Evolutionary conservation across 139 green algal species (phyloP).

Genomic region (Deuterostichococcus epilithicus): DNA sequence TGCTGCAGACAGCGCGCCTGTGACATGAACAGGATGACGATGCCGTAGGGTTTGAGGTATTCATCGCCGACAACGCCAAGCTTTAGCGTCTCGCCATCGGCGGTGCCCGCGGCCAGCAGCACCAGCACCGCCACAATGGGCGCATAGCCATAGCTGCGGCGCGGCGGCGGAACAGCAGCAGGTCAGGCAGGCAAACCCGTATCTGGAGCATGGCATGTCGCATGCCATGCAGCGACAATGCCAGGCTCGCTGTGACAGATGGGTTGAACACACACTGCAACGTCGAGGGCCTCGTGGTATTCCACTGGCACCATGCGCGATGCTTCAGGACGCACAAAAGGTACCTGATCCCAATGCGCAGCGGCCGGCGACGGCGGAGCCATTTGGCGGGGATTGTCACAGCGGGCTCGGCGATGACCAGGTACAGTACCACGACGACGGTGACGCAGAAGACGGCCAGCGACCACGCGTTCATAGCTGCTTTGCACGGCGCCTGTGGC

Average conservation of each 20-base stretch:
- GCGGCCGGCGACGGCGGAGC: neutral
- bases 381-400: constrained; percentile 3
- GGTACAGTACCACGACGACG: constrained; percentile 6
- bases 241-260: no score
- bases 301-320: no score
- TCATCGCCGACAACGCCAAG: constrained; percentile 33
- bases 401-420: constrained; percentile 16
- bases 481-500: no score
- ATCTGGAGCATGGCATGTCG: no score
- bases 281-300: no score
- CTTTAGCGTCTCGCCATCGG: constrained; percentile 9
- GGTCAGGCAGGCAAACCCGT: neutral
- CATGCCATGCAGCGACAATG: no score
- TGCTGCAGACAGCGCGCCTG: neutral
- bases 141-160: constrained; percentile 14
- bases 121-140: constrained; percentile 19
- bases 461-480: neutral
- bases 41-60: constrained; percentile 41
- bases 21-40: constrained; percentile 31
- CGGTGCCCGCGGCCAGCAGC: constrained; percentile 23
- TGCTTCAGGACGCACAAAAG: no score
- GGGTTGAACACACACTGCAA: no score
- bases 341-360: neutral
- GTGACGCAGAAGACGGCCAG: constrained; percentile 32
- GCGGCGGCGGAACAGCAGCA: no score